Conservation (phyloP, 2,329 filamentous ascomycete species). For the Cadophora sp. region DNA sequence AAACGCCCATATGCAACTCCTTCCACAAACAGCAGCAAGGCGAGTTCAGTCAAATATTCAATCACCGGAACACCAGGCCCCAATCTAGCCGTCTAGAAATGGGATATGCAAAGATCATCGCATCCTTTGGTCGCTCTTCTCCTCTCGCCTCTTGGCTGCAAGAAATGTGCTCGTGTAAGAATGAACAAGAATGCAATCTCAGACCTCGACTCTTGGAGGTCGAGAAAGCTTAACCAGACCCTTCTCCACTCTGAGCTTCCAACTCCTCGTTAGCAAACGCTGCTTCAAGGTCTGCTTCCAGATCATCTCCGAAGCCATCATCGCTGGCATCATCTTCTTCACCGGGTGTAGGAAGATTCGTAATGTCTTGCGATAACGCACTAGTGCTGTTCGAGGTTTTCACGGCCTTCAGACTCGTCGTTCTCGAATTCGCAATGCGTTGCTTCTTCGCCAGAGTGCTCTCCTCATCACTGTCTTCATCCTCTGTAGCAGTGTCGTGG, state of each 20-base stretch:
- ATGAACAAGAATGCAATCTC: slow-evolving; percentile 27
- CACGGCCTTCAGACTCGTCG: slow-evolving; percentile 55
- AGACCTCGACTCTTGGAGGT: not conserved
- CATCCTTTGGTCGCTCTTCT: not conserved
- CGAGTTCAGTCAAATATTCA: not conserved
- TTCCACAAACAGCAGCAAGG: not conserved
- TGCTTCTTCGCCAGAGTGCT: slow-evolving; percentile 59
- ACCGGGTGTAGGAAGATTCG: slow-evolving; percentile 50
- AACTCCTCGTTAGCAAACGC: slow-evolving; percentile 51
- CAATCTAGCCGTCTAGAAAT: slow-evolving; percentile 21
- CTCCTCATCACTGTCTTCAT: slow-evolving; percentile 56
- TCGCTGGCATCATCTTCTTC: slow-evolving; percentile 49
- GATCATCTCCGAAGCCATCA: slow-evolving; percentile 57
- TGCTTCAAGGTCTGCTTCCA: slow-evolving; percentile 58
- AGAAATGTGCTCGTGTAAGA: slow-evolving; percentile 5
- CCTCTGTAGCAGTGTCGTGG: slow-evolving; percentile 46
- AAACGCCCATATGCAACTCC: slow-evolving; percentile 7
- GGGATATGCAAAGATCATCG: slow-evolving; percentile 17
- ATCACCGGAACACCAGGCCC: slow-evolving; percentile 14
- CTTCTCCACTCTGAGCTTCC: slow-evolving; percentile 29
- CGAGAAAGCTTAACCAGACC: not conserved
- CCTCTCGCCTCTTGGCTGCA: not conserved
- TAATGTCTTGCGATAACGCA: slow-evolving; percentile 41
- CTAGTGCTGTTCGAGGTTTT: slow-evolving; percentile 48
- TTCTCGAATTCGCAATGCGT: slow-evolving; percentile 53